These are phyloP conservation scores for Closterium sp. DNA, from an alignment of 139 green algal genomes.

Conservation along the genomic window DNA sequence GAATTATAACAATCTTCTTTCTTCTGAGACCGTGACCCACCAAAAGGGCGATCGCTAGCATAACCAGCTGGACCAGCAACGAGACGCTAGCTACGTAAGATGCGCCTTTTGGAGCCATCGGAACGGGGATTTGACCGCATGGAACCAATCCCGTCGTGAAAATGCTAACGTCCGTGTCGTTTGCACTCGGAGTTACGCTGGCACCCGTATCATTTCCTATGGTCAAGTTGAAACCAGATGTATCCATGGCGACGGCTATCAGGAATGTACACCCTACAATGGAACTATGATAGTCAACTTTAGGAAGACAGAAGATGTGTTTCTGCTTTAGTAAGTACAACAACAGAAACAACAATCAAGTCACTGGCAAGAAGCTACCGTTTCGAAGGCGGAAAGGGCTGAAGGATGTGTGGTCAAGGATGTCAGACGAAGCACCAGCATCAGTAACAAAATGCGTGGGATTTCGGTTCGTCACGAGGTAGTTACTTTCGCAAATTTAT, in stretches of 20 bases:
- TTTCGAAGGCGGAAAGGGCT: background rate
- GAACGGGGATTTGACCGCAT: slow-evolving; percentile 25
- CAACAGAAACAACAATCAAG: background rate
- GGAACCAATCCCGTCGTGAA: slow-evolving; percentile 14
- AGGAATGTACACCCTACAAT: background rate
- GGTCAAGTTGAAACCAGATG: slow-evolving; percentile 12
- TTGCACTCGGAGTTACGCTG: background rate
- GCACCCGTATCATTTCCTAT: background rate
- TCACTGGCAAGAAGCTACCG: background rate
- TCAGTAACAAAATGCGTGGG: too few relatives aligned
- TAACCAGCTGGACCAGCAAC: slow-evolving; percentile 30
- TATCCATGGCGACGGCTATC: slow-evolving; percentile 8
- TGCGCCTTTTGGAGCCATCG: slow-evolving; percentile 20
- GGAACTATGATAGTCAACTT: background rate
- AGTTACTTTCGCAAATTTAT: too few relatives aligned
- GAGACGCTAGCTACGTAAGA: slow-evolving; percentile 38
- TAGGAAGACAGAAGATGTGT: too few relatives aligned
- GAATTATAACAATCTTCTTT: slow-evolving; percentile 44
- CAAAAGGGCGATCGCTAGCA: slow-evolving; percentile 43
- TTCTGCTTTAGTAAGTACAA: background rate
- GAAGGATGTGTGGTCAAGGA: background rate
- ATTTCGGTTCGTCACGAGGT: too few relatives aligned
- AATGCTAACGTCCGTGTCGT: slow-evolving; percentile 10
- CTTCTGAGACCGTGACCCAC: slow-evolving; percentile 32
- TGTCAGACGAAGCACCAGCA: too few relatives aligned